These are phyloP conservation scores for Fistulifera pelliculosa DNA, from an alignment of 108 stramenopile species.

Conservation along the genomic window DNA sequence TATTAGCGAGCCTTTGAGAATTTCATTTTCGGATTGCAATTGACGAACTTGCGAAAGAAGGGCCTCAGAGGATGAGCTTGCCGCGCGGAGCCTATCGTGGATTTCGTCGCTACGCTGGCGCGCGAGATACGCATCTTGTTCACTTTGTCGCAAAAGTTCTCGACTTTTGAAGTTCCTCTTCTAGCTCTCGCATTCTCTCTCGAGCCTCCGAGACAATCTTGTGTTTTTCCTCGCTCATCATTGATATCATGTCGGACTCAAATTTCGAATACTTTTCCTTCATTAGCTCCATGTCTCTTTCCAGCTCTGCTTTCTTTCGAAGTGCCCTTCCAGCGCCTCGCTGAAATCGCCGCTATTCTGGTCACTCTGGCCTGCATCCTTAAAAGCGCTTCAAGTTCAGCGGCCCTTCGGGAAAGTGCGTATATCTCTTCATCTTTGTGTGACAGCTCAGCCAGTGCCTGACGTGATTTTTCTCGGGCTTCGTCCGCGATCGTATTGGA, in stretches of 20 bases:
- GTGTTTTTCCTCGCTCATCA: conserved; percentile 65
- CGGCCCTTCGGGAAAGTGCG: conserved; percentile 1
- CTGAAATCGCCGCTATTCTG: neutral
- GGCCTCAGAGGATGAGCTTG: conserved; percentile 16
- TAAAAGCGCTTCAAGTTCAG: conserved; percentile 33
- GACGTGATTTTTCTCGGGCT: conserved; percentile 23
- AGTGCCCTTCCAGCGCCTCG: conserved; percentile 9
- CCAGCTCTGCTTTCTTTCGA: neutral
- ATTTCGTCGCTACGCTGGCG: conserved; percentile 48
- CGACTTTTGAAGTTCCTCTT: conserved; percentile 25
- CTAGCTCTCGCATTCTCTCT: conserved; percentile 36
- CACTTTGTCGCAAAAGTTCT: conserved; percentile 32
- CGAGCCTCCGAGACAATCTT: conserved; percentile 57
- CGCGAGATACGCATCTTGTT: conserved; percentile 49
- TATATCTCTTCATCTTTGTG: conserved; percentile 8
- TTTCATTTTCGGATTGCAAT: conserved; percentile 8
- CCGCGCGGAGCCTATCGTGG: conserved; percentile 21
- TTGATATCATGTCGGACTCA: neutral
- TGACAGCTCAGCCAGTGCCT: conserved; percentile 27
- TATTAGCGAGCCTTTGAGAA: conserved; percentile 2
- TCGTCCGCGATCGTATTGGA: conserved; percentile 54
- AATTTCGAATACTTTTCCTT: neutral
- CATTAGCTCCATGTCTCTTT: conserved; percentile 7
- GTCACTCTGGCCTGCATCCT: neutral
- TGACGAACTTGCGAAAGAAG: conserved; percentile 14